Base-by-base conservation (phyloP, 1,139 yeast genomes). In the Insectozyma bohioensis region DNA sequence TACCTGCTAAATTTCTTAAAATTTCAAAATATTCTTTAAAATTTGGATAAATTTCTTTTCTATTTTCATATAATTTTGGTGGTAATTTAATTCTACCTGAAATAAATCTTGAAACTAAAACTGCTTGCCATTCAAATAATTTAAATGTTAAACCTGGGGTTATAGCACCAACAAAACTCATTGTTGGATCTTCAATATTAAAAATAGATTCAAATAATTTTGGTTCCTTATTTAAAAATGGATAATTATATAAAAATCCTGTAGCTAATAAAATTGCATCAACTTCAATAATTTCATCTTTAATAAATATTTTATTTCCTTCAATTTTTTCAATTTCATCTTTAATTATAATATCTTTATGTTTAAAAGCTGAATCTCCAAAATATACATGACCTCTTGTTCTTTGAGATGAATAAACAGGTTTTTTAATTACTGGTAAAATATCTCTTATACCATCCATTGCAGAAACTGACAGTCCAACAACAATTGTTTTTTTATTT, bases 391-490 rank as follows among this genome's bases (percentile, higher is more conserved):
- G 47, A 20, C 64, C 56, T 31, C 56, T 60, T 5, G 71, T 58
- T 39, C 80, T 75, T 45, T 73, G 67, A 7, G 57, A 50, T 3
- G 56, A 47, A n/a, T 53, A 46, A 7, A 49, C 47, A 4, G 49
- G 45, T 6, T 47, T 40, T 23, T 54, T 56, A 2, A 58, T 62
- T 6, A 56, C 54, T 2, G 67, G 67, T 16, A 57, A 44, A 11
- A 67, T 51, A 37, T 71, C 71, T 38, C 70, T 73, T 11, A 67
- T 49, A 15, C 68, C 48, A 48, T 72, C 76, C 40, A 67, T 52
- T 5, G 75, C 73, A 12, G 69, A 63, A 1, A 71, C 62, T 15
- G 71, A 50, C 1, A 72, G 61, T 0, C 76, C 76, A 14, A 70
- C 57, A 9, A 70, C 69, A 2, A 70, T 40, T 5, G 63, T 57